These are phyloP conservation scores for Kwoniella pini DNA, from an alignment of 768 basidiomycete genomes.

Conservation along the genomic window DNA sequence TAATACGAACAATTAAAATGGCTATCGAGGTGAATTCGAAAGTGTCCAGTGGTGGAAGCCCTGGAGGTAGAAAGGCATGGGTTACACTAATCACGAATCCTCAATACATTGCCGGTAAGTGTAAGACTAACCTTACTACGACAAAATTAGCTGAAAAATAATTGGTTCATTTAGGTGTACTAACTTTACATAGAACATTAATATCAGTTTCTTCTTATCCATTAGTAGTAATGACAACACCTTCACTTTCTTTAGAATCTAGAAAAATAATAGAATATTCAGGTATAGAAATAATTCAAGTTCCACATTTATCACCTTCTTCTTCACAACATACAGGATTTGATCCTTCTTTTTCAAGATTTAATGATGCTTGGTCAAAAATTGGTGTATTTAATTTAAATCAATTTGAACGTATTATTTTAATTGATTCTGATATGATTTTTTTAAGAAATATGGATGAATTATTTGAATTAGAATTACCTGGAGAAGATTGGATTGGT, in stretches of 20 bases:
- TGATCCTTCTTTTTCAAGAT: slow-evolving; percentile 59
- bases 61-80: slow-evolving; percentile 59
- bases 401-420: slow-evolving; percentile 51
- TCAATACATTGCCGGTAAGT: slow-evolving; percentile 58
- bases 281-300: slow-evolving; percentile 58
- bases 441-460: slow-evolving; percentile 48
- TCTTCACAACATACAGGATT: slow-evolving; percentile 58
- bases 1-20: slow-evolving; percentile 1
- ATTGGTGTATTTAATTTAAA: slow-evolving; percentile 55
- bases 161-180: slow-evolving; percentile 57
- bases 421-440: slow-evolving; percentile 54
- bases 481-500: slow-evolving; percentile 68
- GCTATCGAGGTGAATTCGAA: not conserved
- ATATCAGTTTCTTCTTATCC: slow-evolving; percentile 66
- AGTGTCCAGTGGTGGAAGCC: too few species aligned
- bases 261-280: slow-evolving; percentile 61
- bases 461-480: slow-evolving; percentile 47
- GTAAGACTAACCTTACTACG: not conserved
- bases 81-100: slow-evolving; percentile 74
- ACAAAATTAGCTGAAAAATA: too few species aligned
- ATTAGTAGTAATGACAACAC: slow-evolving; percentile 76
- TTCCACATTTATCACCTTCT: slow-evolving; percentile 39
- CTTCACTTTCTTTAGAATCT: slow-evolving; percentile 61
- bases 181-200: slow-evolving; percentile 65
- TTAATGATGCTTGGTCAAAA: slow-evolving; percentile 70